Base-by-base conservation (phyloP, 1,284 basidiomycete genomes). In the Ustilago hordei region DNA sequence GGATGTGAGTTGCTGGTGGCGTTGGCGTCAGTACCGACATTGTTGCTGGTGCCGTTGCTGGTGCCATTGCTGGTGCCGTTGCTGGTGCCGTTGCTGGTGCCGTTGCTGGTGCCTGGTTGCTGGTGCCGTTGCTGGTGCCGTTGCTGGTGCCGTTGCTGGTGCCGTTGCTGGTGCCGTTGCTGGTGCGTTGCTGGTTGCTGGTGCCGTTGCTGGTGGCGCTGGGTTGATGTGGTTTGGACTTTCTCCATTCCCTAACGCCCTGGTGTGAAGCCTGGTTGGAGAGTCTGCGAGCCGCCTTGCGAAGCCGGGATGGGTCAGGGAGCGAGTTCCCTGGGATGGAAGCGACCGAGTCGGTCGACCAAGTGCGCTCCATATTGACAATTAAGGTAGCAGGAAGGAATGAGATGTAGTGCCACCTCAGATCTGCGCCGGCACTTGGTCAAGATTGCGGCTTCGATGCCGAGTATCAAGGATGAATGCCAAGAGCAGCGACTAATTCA, bases 321-420 rank as follows among this genome's bases (percentile, higher is more conserved):
- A 60, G 59, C 54, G 73, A 69, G 12, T 45, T 56, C 31, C 72
- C 64, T 36, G 62, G 65, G 34, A 65, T 66, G 36, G 75, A 69
- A 8, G 77, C 60, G 2, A 66, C 64, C 61, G 75, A 74, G 55
- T 78, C 76, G 61, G 76, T 75, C 28, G 76, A 78, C 72, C 72
- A 78, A 31, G 39, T 75, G 43, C 72, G 71, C 52, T 78, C 69
- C 76, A 78, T 78, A 28, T 23, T 59, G 58, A 7, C 0, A 47
- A 11, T 19, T 11, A 15, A 41, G 39, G 36, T 13, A 35, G 1
- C 23, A 4, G 39, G 13, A 13, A 23, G 17, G 12, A 17, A 32
- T 19, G 7, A 2, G 32, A 2, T 36, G 59, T n/a, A 19, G 23
- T 39, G 47, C 53, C 31, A 13, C 48, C 28, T 4, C 13, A 11